Evolutionary conservation across 495 filamentous ascomycete genomes (phyloP).

Genomic region (Saxophila tyrrhenica): DNA sequence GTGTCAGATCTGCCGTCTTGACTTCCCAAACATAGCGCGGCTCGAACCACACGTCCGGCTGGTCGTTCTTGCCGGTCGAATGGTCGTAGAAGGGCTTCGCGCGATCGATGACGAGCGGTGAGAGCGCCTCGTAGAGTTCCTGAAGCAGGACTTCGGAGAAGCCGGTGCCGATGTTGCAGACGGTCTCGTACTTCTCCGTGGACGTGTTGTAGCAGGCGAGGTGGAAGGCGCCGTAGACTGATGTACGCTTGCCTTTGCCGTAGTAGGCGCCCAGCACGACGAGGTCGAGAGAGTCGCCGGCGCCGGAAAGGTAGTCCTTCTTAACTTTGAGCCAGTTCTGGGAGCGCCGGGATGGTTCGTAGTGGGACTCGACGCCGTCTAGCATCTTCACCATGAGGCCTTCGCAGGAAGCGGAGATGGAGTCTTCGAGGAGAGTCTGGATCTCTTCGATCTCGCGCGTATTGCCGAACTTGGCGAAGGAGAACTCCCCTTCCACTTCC

Average conservation of each 20-base stretch:
- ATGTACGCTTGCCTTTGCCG: constrained; percentile 89
- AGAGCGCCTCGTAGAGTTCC: constrained; percentile 63
- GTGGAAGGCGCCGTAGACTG: constrained; percentile 88
- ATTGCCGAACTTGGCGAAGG: constrained; percentile 77
- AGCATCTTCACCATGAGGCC: constrained; percentile 99
- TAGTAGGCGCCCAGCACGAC: constrained; percentile 92
- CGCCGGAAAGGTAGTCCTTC: constrained; percentile 88
- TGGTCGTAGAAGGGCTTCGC: constrained; percentile 93
- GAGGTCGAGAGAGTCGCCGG: constrained; percentile 92
- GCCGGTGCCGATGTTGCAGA: constrained; percentile 97
- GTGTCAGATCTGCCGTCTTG: constrained; percentile 86
- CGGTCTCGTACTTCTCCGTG: constrained; percentile 74
- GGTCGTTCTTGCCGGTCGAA: constrained; percentile 69
- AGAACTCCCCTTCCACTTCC: constrained; percentile 76
- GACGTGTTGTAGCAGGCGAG: constrained; percentile 81
- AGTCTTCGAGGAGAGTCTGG: constrained; percentile 80
- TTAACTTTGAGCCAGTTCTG: constrained; percentile 99
- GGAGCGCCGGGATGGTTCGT: constrained; percentile 88
- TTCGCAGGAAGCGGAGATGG: constrained; percentile 88
- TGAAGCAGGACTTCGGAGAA: constrained; percentile 83
- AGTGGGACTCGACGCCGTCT: constrained; percentile 78
- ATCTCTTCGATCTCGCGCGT: constrained; percentile 89
- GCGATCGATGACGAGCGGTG: constrained; percentile 63
- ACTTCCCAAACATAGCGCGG: constrained; percentile 93
- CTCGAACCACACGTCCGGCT: constrained; percentile 98